These are phyloP conservation scores for Athelia sp. DNA, from an alignment of 1,284 basidiomycete species.

Conservation along the genomic window DNA sequence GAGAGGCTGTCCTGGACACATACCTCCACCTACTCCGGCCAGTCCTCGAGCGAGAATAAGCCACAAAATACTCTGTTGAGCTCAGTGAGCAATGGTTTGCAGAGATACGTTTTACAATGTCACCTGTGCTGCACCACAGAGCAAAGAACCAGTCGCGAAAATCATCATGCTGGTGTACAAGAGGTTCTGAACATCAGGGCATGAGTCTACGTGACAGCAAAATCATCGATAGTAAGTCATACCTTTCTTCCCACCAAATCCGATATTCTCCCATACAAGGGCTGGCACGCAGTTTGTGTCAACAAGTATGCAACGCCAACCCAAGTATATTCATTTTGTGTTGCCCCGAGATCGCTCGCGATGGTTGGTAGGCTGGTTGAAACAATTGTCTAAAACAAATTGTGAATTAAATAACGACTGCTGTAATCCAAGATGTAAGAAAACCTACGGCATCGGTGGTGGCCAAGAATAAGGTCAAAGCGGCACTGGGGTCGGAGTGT, in stretches of 20 bases:
- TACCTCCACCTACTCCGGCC: constrained; percentile 72
- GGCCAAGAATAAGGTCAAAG: constrained; percentile 70
- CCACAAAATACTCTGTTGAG: constrained; percentile 51
- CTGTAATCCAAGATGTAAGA: no score
- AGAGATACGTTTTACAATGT: no score
- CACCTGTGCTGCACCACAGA: constrained; percentile 69
- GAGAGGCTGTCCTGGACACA: no score
- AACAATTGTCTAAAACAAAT: constrained; percentile 73
- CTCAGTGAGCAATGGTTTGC: constrained; percentile 17
- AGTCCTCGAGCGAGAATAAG: constrained; percentile 51
- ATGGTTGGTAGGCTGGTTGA: constrained; percentile 79
- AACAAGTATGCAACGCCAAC: constrained; percentile 77
- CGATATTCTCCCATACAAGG: constrained; percentile 72
- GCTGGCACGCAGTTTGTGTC: constrained; percentile 78
- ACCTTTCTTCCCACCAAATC: constrained; percentile 76
- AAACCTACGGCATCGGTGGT: constrained; percentile 73
- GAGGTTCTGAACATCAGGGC: constrained; percentile 39
- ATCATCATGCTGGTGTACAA: constrained; percentile 65
- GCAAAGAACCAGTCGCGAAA: constrained; percentile 65
- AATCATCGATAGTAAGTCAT: constrained; percentile 10
- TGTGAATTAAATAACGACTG: no score
- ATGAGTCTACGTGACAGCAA: constrained; percentile 7
- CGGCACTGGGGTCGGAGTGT: constrained; percentile 43
- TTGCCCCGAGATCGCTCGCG: constrained; percentile 56
- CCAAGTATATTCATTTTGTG: constrained; percentile 75